Evolutionary conservation across 108 stramenopile species (phyloP).

Genomic region (Fragilaria radians): DNA sequence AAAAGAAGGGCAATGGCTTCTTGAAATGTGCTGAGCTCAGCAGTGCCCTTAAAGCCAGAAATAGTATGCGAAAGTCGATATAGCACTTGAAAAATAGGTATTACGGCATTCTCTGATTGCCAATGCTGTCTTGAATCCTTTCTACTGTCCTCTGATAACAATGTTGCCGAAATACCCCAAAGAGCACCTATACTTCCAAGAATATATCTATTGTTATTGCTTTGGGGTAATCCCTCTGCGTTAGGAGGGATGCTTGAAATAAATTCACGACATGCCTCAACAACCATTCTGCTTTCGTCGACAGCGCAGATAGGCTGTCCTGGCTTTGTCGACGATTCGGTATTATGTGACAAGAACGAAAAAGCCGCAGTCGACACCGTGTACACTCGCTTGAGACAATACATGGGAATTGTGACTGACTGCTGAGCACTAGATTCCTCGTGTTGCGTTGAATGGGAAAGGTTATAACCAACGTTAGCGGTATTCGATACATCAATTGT

Average conservation of each 20-base stretch:
- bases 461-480: constrained; percentile 26
- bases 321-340: constrained; percentile 21
- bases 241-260: constrained; percentile 54
- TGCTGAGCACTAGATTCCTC: constrained; percentile 23
- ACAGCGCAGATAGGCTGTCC: constrained; percentile 26
- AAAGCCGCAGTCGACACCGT: constrained; percentile 41
- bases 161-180: constrained; percentile 35
- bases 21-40: constrained; percentile 34
- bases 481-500: constrained; percentile 41
- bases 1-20: constrained; percentile 28
- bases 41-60: constrained; percentile 41
- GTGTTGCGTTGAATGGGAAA: constrained; percentile 22
- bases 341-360: constrained; percentile 27
- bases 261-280: constrained; percentile 55
- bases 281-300: constrained; percentile 31
- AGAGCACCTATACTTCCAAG: constrained; percentile 41
- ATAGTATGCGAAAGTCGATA: constrained; percentile 41
- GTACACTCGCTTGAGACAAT: constrained; percentile 50
- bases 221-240: constrained; percentile 29
- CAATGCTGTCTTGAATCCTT: constrained; percentile 10
- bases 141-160: constrained; percentile 19
- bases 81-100: constrained; percentile 44
- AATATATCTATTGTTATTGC: constrained; percentile 41
- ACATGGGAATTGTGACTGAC: constrained; percentile 39
- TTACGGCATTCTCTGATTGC: constrained; percentile 23